Percentiles rank a stretch among this genome's conserved stretches.
phyloP scores from a whole-genome alignment of 2,329 filamentous ascomycete genomes.

The Hypomyces perniciosus region DNA sequence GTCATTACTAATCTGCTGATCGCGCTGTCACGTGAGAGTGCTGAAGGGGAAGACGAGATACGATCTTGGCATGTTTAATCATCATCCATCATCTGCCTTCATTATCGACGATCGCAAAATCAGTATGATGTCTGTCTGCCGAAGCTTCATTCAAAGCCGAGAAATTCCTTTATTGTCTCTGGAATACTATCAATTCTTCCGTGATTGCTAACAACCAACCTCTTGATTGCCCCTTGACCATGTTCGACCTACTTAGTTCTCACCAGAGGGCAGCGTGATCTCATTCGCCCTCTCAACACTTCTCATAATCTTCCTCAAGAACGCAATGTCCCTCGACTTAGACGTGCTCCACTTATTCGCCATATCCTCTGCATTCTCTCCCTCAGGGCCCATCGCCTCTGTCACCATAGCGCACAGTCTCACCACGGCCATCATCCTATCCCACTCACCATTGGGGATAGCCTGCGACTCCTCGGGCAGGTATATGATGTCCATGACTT shows the following conservation, averaged over 20 bases:
- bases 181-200: too few species aligned
- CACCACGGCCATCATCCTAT: constrained; percentile 21
- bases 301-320: constrained; percentile 19
- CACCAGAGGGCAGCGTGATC: neutral
- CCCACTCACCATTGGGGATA: constrained; percentile 20
- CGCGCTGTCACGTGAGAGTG: constrained; percentile 23
- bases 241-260: neutral
- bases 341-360: constrained; percentile 20
- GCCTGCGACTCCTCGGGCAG: constrained; percentile 24
- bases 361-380: constrained; percentile 15
- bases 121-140: too few species aligned
- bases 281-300: neutral
- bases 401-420: constrained; percentile 23
- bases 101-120: neutral
- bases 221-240: neutral
- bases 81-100: neutral
- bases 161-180: too few species aligned
- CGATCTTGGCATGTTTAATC: neutral
- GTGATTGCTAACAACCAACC: neutral
- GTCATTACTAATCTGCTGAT: constrained; percentile 17
- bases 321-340: constrained; percentile 21
- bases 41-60: neutral
- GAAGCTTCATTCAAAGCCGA: too few species aligned
- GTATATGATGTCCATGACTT: constrained; percentile 22
- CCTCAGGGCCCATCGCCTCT: constrained; percentile 18